Base-by-base conservation (phyloP, 257 asterid species). In the Orobanche coerulescens region DNA sequence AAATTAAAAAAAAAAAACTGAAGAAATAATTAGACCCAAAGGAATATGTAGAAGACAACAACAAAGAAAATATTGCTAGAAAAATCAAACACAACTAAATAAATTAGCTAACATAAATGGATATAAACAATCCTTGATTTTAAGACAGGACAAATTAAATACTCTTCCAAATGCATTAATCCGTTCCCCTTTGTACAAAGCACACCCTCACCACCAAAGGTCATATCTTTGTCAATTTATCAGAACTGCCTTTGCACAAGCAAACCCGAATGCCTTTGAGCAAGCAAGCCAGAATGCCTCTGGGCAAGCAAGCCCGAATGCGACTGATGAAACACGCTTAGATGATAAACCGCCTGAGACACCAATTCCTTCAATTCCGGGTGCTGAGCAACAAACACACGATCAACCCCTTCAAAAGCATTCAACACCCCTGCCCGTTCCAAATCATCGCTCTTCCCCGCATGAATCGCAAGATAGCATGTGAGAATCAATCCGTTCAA, bases 381-480 rank as follows among this genome's bases (percentile, higher is more conserved):
- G 73, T 71, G 86, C 20, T 83, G 95, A 8, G 72, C 49, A 10
- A 83, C 5, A 4, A 81, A 26, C 2, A 60, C 44, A 0, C 90
- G 84, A 25, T 82, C 95, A 0, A 79, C 84, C 34, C 88, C 84
- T 33, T 79, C 82, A 2, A 88, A 79, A 11, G 79, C 81, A 34
- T 70, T 76, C 77, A 82, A 52, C 12, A 84, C 85, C 43, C 86
- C 79, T 0, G 87, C 80, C 46, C 85, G 83, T 42, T 88, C 91
- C 73, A 78, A 58, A 37, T 78, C 88, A 59, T 82, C 79, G 15
- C 82, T 82, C 76, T 85, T 84, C 33, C 87, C 88, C 13, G 71
- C 96, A 58, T 86, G 79, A 52, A 84, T 75, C 30, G 87, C 90
- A 25, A 88, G 86, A 75, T 85, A 82, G 78, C 95, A 83, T 1